A percentile compares a stretch with the other conserved stretches of the same genome.
These are phyloP conservation scores for Aspergillus unguis DNA, from an alignment of 2,329 filamentous ascomycete species.

Conservation along the genomic window DNA sequence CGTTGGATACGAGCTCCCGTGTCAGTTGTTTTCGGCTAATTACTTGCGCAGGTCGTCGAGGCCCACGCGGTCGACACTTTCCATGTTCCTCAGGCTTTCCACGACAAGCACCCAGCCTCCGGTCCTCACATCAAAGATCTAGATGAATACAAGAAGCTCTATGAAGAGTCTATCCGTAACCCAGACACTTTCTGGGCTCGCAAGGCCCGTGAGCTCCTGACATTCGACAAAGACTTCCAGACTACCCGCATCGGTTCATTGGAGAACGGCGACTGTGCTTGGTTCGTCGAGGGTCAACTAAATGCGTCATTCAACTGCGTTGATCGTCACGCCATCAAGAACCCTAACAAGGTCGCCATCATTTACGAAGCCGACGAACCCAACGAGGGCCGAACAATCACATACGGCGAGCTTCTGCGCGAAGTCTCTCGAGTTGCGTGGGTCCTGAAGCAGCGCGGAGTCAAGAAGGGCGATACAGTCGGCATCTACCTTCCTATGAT, in stretches of 20 bases:
- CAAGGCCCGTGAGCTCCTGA: conserved; percentile 80
- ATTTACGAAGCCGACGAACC: conserved; percentile 98
- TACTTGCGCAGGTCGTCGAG: conserved; percentile 38
- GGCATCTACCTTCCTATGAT: conserved; percentile 99
- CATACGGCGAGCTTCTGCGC: conserved; percentile 87
- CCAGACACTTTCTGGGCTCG: conserved; percentile 87
- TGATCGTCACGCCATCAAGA: conserved; percentile 91
- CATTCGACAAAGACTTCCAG: conserved; percentile 88
- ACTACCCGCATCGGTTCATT: conserved; percentile 80
- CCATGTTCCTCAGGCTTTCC: conserved; percentile 57
- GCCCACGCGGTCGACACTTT: conserved; percentile 49
- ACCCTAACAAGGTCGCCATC: conserved; percentile 90
- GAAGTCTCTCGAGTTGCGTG: conserved; percentile 86
- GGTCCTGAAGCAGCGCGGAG: conserved; percentile 90
- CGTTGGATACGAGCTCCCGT: neutral
- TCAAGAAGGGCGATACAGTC: conserved; percentile 94
- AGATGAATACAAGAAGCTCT: conserved; percentile 62
- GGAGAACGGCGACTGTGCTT: conserved; percentile 76
- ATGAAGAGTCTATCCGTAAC: conserved; percentile 81
- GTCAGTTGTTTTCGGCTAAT: conserved; percentile 5
- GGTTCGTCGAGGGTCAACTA: conserved; percentile 90
- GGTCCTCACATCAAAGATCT: conserved; percentile 59
- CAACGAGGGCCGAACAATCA: conserved; percentile 79
- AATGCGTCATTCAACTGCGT: conserved; percentile 98
- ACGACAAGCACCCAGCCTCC: conserved; percentile 55